These are phyloP conservation scores for Silene coronaria DNA, from an alignment of 179 eudicot species.

Conservation along the genomic window DNA sequence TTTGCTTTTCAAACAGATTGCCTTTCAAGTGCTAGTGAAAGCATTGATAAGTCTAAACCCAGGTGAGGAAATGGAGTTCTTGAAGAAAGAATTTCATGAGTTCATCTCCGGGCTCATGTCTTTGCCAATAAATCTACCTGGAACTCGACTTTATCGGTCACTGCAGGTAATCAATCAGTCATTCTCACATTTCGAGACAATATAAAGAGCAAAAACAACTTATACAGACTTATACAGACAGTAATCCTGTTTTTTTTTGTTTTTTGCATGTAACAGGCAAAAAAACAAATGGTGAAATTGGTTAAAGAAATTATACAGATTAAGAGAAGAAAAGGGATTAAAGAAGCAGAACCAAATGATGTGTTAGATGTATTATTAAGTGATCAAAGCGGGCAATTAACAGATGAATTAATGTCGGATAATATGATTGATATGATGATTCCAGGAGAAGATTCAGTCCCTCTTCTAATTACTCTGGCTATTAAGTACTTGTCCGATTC, in stretches of 20 bases:
- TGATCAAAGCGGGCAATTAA: slow-evolving; percentile 58
- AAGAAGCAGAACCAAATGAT: slow-evolving; percentile 42
- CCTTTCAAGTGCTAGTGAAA: slow-evolving; percentile 80
- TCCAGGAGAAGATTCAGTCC: slow-evolving; percentile 96
- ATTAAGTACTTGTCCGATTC: slow-evolving; percentile 73
- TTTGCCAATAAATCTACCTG: slow-evolving; percentile 73
- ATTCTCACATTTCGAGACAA: not conserved
- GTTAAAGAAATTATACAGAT: slow-evolving; percentile 49
- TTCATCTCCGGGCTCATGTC: slow-evolving; percentile 93
- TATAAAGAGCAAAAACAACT: not conserved
- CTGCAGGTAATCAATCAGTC: slow-evolving; percentile 39
- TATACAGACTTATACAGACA: not conserved
- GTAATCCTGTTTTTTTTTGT: not conserved
- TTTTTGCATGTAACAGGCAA: slow-evolving; percentile 45
- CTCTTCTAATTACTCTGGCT: slow-evolving; percentile 76
- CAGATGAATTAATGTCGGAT: slow-evolving; percentile 70
- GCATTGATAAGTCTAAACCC: slow-evolving; percentile 74
- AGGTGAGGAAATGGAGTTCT: slow-evolving; percentile 66
- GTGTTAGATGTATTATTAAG: slow-evolving; percentile 62
- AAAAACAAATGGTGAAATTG: slow-evolving; percentile 69
- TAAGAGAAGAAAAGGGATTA: slow-evolving; percentile 35
- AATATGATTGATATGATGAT: slow-evolving; percentile 96
- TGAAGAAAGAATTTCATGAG: slow-evolving; percentile 60
- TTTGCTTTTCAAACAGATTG: slow-evolving; percentile 37
- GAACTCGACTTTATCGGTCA: slow-evolving; percentile 65